phyloP scores from a whole-genome alignment of 768 basidiomycete species.

The Lactarius sanguifluus region DNA sequence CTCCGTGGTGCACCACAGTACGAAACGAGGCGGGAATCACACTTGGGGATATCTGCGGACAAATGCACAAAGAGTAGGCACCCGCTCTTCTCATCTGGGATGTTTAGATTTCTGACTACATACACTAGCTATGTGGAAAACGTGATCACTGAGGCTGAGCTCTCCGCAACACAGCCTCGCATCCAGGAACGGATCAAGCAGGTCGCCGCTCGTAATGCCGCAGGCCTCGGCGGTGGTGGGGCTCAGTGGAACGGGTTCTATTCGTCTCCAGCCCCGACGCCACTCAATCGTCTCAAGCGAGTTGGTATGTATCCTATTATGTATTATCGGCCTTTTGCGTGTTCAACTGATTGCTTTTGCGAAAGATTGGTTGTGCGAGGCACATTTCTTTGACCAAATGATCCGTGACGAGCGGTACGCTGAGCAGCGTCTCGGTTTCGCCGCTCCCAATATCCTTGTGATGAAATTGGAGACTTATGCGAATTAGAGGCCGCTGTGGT shows the following conservation, averaged over 20 bases:
- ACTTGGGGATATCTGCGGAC: conserved; percentile 67
- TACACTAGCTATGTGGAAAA: conserved; percentile 64
- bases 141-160: conserved; percentile 64
- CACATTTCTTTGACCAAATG: conserved; percentile 67
- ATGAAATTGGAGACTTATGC: conserved; percentile 56
- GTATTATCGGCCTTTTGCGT: background rate
- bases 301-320: conserved; percentile 49
- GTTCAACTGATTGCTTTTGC: conserved; percentile 4
- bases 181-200: conserved; percentile 73
- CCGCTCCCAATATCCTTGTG: conserved; percentile 76
- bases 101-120: background rate
- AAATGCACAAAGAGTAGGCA: conserved; percentile 74
- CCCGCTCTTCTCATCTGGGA: background rate
- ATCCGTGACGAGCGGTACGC: conserved; percentile 60
- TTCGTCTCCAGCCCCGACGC: conserved; percentile 44
- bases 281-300: conserved; percentile 55
- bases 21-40: conserved; percentile 74
- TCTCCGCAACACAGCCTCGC: conserved; percentile 56
- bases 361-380: conserved; percentile 77
- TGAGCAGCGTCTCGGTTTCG: conserved; percentile 63
- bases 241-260: conserved; percentile 45
- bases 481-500: conserved; percentile 4
- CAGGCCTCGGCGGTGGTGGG: conserved; percentile 34
- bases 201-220: conserved; percentile 46
- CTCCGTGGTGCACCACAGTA: conserved; percentile 79